Percentiles rank a stretch among this genome's conserved stretches.
Evolutionary conservation across 1,139 yeast genomes (phyloP).

Genomic region (Pichia norvegensis): DNA sequence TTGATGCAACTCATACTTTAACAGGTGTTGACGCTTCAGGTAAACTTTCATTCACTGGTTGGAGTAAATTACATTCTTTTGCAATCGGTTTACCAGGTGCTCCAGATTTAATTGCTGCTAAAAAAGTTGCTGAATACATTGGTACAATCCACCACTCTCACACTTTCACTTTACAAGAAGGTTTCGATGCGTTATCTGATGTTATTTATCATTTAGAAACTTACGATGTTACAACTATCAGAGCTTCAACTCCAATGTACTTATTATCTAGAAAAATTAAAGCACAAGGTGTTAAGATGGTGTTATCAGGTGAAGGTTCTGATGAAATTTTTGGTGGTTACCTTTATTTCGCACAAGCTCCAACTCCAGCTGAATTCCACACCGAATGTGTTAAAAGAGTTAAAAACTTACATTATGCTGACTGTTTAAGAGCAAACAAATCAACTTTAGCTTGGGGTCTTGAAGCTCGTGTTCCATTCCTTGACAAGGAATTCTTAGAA

Average conservation of each 20-base stretch:
- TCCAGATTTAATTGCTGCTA: slow-evolving; percentile 94
- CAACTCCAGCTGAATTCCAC: slow-evolving; percentile 86
- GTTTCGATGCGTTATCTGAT: slow-evolving; percentile 89
- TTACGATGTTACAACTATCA: slow-evolving; percentile 94
- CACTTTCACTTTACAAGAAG: slow-evolving; percentile 93
- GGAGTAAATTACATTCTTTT: slow-evolving; percentile 86
- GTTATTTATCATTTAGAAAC: slow-evolving; percentile 96
- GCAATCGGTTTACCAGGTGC: slow-evolving; percentile 97
- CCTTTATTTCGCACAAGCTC: slow-evolving; percentile 95
- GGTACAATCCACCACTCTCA: slow-evolving; percentile 97
- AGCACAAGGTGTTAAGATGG: slow-evolving; percentile 99
- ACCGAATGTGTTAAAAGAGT: slow-evolving; percentile 91
- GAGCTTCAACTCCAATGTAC: slow-evolving; percentile 99
- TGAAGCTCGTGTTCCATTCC: slow-evolving; percentile 98
- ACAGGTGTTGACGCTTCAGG: slow-evolving; percentile 93
- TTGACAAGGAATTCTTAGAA: slow-evolving; percentile 87
- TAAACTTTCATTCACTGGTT: slow-evolving; percentile 68
- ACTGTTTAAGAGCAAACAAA: slow-evolving; percentile 97
- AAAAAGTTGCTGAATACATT: slow-evolving; percentile 89
- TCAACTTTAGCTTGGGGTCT: slow-evolving; percentile 99
- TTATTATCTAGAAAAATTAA: slow-evolving; percentile 90
- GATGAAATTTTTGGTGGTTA: slow-evolving; percentile 99
- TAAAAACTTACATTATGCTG: slow-evolving; percentile 93
- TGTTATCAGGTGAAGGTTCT: slow-evolving; percentile 96
- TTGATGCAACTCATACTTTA: slow-evolving; percentile 51